Conservation (phyloP, 2,329 filamentous ascomycete genomes). For the Aspergillus brunneoviolaceus region DNA sequence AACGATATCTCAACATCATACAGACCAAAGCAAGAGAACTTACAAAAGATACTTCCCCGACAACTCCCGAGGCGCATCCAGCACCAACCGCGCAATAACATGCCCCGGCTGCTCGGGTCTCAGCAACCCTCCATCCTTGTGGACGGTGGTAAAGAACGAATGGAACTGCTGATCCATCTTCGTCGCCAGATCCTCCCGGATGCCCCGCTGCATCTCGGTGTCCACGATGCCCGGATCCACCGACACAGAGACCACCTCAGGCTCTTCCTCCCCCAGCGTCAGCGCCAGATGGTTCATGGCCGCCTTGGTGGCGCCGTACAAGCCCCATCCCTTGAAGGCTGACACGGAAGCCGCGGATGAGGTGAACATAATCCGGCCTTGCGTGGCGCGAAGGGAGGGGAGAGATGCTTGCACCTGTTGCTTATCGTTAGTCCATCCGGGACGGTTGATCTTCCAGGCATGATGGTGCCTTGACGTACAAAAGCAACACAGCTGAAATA, state of each 20-base stretch:
- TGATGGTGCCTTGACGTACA: conserved; percentile 51
- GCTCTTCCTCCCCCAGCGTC: conserved; percentile 32
- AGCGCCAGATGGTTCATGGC: conserved; percentile 36
- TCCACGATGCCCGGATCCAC: conserved; percentile 35
- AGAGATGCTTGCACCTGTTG: conserved; percentile 33
- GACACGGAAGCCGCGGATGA: conserved; percentile 35
- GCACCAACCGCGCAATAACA: conserved; percentile 77
- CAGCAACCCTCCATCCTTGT: conserved; percentile 69
- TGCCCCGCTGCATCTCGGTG: conserved; percentile 50
- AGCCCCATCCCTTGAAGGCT: conserved; percentile 35
- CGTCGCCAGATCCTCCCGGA: conserved; percentile 69
- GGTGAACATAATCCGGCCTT: conserved; percentile 38
- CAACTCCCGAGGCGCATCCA: conserved; percentile 64
- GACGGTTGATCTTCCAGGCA: neutral
- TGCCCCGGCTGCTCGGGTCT: conserved; percentile 80
- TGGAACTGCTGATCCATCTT: conserved; percentile 59
- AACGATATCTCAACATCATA: too few species aligned
- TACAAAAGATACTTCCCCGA: conserved; percentile 69
- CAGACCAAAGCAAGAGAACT: conserved; percentile 9
- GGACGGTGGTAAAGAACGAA: conserved; percentile 66
- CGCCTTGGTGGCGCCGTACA: conserved; percentile 39
- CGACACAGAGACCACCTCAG: conserved; percentile 28
- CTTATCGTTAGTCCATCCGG: neutral
- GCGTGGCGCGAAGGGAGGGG: conserved; percentile 31
- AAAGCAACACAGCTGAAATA: conserved; percentile 79